Conservation (phyloP, 1,284 basidiomycete genomes). For the Moniliella sp. region DNA sequence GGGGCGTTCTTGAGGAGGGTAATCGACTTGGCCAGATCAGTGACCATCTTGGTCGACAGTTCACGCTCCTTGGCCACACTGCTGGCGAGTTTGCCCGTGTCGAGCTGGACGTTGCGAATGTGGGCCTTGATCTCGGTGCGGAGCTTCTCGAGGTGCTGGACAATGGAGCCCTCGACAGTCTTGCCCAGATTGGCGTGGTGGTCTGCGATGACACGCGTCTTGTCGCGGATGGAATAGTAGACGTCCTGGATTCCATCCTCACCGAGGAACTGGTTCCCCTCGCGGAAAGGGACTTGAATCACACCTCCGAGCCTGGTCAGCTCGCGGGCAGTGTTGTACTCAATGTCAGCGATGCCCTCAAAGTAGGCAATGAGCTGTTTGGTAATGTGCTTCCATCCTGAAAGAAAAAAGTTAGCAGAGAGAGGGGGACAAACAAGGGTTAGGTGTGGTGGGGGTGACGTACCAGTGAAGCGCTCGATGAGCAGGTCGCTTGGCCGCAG, state of each 20-base stretch:
- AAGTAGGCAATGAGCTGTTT: slow-evolving; percentile 37
- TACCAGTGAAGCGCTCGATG: slow-evolving; percentile 52
- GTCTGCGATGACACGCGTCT: slow-evolving; percentile 78
- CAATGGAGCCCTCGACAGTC: slow-evolving; percentile 87
- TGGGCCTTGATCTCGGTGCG: slow-evolving; percentile 87
- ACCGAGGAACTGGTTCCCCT: slow-evolving; percentile 47
- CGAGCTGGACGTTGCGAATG: slow-evolving; percentile 87
- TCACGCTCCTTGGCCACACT: slow-evolving; percentile 83
- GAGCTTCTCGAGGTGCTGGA: slow-evolving; percentile 88
- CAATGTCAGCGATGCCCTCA: slow-evolving; percentile 41
- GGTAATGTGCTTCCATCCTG: slow-evolving; percentile 81
- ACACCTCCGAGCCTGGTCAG: slow-evolving; percentile 86
- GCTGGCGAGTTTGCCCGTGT: slow-evolving; percentile 82
- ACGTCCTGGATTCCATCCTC: slow-evolving; percentile 48
- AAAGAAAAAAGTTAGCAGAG: slow-evolving; percentile 42
- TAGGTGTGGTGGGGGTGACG: slow-evolving; percentile 2
- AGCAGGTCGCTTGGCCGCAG: slow-evolving; percentile 82
- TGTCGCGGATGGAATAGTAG: slow-evolving; percentile 71
- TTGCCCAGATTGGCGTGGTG: slow-evolving; percentile 87
- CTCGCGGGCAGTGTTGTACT: slow-evolving; percentile 74
- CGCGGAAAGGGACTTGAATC: slow-evolving; percentile 86
- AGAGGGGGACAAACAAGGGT: not conserved
- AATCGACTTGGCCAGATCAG: slow-evolving; percentile 67
- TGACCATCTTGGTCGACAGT: slow-evolving; percentile 62
- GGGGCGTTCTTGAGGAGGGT: slow-evolving; percentile 86